Base-by-base conservation (phyloP, 2,329 filamentous ascomycete genomes). In the Neoscytalidium dimidiatum region DNA sequence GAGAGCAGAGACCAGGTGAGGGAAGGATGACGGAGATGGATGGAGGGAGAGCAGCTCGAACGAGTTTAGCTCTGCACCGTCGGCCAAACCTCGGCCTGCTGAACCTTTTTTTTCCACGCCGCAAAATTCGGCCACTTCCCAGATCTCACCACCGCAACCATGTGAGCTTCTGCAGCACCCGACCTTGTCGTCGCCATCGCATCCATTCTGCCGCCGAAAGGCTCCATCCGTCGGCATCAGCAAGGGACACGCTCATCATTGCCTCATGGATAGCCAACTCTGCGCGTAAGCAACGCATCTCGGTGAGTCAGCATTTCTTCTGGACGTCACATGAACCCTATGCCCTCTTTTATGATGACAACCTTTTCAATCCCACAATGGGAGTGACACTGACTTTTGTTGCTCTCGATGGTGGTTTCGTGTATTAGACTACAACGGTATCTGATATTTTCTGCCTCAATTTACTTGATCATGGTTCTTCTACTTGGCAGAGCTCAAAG, bases 351-450 rank as follows among this genome's bases (percentile, higher is more conserved):
- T 33, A 52, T 67, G 67, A 68, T 68, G 66, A 67, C 67, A 68
- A 51, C 56, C 21, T 63, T 53, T 52, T 62, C 43, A 67, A 56
- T 48, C 67, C 57, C 65, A 66, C 46, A 64, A 43, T 56, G 63
- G 49, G 61, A 60, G 64, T 19, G 46, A 62, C 66, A 65, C 46
- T 75, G 73, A 64, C 68, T 72, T 70, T 67, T 66, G 67, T 67
- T 65, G 67, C 64, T 68, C 64, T 71, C 72, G 69, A 72, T 77
- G 73, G 68, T 75, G 72, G 69, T 69, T 67, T 71, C 64, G 69
- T 69, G 71, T 72, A 60, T 60, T 64, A 76, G 74, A 77, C 74
- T 77, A 76, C 74, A 75, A 77, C 74, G 73, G 74, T 76, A 75
- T 77, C 74, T 77, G 74, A 76, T 35, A 41, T n/a, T 9, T 35